Evolutionary conservation across 768 basidiomycete genomes (phyloP), one percentile per base, ranked within the genome.

Genomic region (Pleurotus pulmonarius): DNA sequence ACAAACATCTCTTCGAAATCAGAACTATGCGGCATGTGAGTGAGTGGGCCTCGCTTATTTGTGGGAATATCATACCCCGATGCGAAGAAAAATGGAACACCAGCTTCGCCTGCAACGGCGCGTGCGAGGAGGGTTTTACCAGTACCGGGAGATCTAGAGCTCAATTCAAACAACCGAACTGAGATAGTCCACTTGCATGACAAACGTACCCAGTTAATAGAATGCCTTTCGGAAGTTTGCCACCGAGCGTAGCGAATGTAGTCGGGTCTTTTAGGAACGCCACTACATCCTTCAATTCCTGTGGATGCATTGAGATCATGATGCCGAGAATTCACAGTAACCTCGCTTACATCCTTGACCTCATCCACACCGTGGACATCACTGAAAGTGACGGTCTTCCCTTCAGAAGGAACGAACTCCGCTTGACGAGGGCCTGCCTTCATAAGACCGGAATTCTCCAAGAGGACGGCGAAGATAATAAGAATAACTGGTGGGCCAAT

Each of bases 1-100:
- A 96, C 94, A 67, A 94, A 96, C 87, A 98, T 95, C 70, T 98
- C 96, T 68, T 98, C 96, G 61, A 98, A 98, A 65, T 97, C 94
- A 49, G 92, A 92, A 9, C 88, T 90, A 58, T 58, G 29, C 25
- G 59, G 26, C 63, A 22, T 16, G 24, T 55, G 12, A 7, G 46
- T 43, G 43, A 43, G 38, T 41, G 26, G 40, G 25, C 51, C 51
- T 49, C 46, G 58, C 43, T 15, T 7, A 22, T 34, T 43, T 56
- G 43, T 49, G 46, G 4, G 47, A 38, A 45, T 9, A 46, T 63
- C 79, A 63, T 65, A 87, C 86, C 96, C 97, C 34, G 92, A 93
- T 37, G 96, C 94, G 65, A 95, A 97, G 70, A 98, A 87, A 78
- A 99, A 99, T 0, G 94, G 94, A 41, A 99, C 97, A 13, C 90